Conservation (phyloP, 2,329 filamentous ascomycete genomes). For the Teratosphaeriaceae sp. region DNA sequence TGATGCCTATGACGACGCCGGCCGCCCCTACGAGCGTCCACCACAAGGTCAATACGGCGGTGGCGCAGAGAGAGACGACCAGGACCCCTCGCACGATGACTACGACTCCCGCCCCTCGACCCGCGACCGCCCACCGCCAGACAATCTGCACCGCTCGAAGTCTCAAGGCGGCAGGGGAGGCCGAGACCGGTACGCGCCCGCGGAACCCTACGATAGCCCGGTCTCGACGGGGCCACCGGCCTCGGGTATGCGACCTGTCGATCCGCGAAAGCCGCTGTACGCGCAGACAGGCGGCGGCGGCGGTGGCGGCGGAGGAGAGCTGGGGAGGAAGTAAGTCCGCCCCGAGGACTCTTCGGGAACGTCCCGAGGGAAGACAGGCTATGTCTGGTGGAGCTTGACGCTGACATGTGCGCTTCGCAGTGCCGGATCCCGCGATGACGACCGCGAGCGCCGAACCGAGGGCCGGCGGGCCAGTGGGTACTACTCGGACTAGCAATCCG, state of each 20-base stretch:
- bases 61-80: not conserved
- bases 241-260: conserved; percentile 7
- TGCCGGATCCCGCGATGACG: not conserved
- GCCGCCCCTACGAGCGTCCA: conserved; percentile 7
- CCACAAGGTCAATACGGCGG: conserved; percentile 1
- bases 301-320: not conserved
- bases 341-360: not conserved
- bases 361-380: too few relatives aligned
- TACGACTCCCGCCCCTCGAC: not conserved
- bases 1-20: conserved; percentile 12
- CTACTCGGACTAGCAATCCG: conserved; percentile 17
- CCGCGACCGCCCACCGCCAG: too few relatives aligned
- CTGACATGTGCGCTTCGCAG: too few relatives aligned
- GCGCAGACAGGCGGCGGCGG: not conserved
- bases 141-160: conserved; percentile 9
- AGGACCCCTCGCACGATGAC: conserved; percentile 4
- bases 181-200: too few relatives aligned
- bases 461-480: conserved; percentile 9
- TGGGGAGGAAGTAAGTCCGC: not conserved
- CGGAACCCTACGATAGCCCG: too few relatives aligned
- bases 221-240: too few relatives aligned
- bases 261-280: conserved; percentile 10
- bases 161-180: conserved; percentile 6
- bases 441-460: too few relatives aligned
- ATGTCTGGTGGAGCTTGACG: too few relatives aligned